phyloP scores from a whole-genome alignment of 2,329 filamentous ascomycete genomes.

The Aureobasidium subglaciale region DNA sequence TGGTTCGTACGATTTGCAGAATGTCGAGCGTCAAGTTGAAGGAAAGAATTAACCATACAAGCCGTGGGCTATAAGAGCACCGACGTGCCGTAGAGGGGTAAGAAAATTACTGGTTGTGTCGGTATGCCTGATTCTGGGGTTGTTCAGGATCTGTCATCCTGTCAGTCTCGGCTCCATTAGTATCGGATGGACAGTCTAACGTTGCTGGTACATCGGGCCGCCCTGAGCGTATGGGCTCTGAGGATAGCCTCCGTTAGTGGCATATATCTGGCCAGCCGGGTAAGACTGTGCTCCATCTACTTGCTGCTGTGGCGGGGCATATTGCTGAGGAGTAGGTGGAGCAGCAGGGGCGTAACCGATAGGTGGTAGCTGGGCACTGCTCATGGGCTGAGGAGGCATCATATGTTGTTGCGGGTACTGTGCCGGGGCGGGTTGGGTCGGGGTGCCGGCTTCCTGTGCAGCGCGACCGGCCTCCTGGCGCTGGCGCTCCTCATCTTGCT shows the following conservation, averaged over 20 bases:
- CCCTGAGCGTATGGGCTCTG: conserved; percentile 44
- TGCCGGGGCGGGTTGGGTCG: conserved; percentile 42
- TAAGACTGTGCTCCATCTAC: conserved; percentile 46
- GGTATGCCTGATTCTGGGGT: conserved; percentile 19
- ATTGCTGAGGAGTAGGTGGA: conserved; percentile 38
- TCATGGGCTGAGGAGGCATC: conserved; percentile 39
- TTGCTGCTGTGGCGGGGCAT: conserved; percentile 39
- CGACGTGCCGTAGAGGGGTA: not conserved
- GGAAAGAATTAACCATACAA: not conserved
- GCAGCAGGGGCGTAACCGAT: conserved; percentile 45
- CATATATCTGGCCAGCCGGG: conserved; percentile 35
- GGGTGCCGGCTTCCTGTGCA: conserved; percentile 46
- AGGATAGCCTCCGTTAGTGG: conserved; percentile 39
- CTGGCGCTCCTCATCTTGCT: conserved; percentile 78
- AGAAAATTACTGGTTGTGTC: conserved; percentile 18
- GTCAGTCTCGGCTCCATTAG: not conserved
- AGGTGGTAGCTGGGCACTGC: conserved; percentile 43
- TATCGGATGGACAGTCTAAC: conserved; percentile 21
- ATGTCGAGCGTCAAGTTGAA: not conserved
- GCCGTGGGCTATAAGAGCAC: not conserved
- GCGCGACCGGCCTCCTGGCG: conserved; percentile 57
- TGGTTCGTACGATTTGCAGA: not conserved
- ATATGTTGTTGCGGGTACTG: conserved; percentile 39
- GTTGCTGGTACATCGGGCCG: conserved; percentile 41
- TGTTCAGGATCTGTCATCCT: conserved; percentile 16